Evolutionary conservation across 768 basidiomycete genomes (phyloP).

Genomic region (Tephrocybe sp.): DNA sequence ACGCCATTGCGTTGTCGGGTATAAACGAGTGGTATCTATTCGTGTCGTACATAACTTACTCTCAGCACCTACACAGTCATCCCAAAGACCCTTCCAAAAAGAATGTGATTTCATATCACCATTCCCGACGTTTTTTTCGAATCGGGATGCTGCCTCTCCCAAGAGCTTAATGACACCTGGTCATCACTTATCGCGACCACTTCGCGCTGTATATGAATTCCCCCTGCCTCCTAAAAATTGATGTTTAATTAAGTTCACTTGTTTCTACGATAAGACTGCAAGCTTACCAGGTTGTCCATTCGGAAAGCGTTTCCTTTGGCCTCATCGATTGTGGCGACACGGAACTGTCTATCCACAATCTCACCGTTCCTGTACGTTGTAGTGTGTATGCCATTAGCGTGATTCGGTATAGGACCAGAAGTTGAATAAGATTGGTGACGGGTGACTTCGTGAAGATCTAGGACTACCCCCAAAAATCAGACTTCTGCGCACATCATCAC

Average conservation of each 20-base stretch:
- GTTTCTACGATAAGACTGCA: too few relatives aligned
- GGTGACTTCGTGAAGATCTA: constrained; percentile 15
- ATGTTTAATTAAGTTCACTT: not conserved
- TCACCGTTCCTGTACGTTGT: constrained; percentile 15
- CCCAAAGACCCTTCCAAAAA: not conserved
- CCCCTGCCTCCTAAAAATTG: constrained; percentile 8
- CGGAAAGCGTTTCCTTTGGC: constrained; percentile 13
- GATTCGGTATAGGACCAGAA: constrained; percentile 2
- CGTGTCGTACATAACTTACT: not conserved
- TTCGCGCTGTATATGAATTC: constrained; percentile 16
- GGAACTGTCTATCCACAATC: constrained; percentile 15
- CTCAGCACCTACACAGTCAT: not conserved
- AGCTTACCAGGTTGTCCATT: constrained; percentile 12
- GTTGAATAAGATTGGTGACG: constrained; percentile 8
- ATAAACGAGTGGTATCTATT: not conserved
- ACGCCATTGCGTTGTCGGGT: too few relatives aligned
- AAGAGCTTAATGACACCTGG: constrained; percentile 11
- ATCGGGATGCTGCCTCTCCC: constrained; percentile 9
- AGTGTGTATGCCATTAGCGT: constrained; percentile 12
- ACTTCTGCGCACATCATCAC: not conserved
- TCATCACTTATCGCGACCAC: constrained; percentile 17
- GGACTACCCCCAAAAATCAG: constrained; percentile 4
- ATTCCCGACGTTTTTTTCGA: constrained; percentile 1
- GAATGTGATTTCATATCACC: not conserved
- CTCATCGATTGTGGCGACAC: constrained; percentile 8